These are phyloP conservation scores for Paraconiothyrium brasiliense DNA, from an alignment of 2,329 filamentous ascomycete genomes.

Conservation along the genomic window DNA sequence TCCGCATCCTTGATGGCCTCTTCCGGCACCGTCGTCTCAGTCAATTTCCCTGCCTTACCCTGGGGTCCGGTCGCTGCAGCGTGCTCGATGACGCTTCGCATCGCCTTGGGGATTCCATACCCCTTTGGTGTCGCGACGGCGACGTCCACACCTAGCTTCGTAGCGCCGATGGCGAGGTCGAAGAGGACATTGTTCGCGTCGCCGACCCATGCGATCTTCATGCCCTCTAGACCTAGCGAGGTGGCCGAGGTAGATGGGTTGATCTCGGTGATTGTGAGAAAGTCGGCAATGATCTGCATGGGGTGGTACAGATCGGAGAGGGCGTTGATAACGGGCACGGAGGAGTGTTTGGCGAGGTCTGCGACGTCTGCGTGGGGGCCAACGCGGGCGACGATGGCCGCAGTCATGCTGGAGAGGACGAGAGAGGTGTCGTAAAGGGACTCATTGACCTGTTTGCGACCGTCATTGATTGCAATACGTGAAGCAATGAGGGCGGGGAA, in stretches of 20 bases:
- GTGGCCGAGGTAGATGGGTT: constrained; percentile 63
- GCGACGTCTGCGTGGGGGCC: constrained; percentile 62
- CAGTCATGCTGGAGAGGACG: constrained; percentile 82
- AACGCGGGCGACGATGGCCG: constrained; percentile 61
- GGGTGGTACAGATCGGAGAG: constrained; percentile 93
- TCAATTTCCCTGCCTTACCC: constrained; percentile 69
- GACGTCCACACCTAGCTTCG: constrained; percentile 88
- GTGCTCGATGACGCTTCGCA: constrained; percentile 76
- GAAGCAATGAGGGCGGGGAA: neutral
- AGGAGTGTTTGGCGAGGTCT: constrained; percentile 58
- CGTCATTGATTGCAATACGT: constrained; percentile 18
- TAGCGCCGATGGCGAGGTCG: constrained; percentile 86
- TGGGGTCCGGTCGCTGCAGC: constrained; percentile 64
- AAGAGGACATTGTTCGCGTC: constrained; percentile 98
- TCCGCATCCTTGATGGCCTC: constrained; percentile 87
- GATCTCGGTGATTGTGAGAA: constrained; percentile 85
- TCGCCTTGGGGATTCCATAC: constrained; percentile 80
- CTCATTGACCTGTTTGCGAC: constrained; percentile 76
- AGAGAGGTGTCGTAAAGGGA: constrained; percentile 90
- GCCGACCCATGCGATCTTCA: constrained; percentile 95
- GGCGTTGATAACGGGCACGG: constrained; percentile 62
- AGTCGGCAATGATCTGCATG: constrained; percentile 92
- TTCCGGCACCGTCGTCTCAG: constrained; percentile 81
- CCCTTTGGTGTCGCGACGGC: constrained; percentile 86
- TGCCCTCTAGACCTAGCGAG: constrained; percentile 75